A percentile compares a stretch with the other conserved stretches of the same genome.
Conservation (phyloP, 2,329 filamentous ascomycete genomes). For the Colletotrichum australisinense region DNA sequence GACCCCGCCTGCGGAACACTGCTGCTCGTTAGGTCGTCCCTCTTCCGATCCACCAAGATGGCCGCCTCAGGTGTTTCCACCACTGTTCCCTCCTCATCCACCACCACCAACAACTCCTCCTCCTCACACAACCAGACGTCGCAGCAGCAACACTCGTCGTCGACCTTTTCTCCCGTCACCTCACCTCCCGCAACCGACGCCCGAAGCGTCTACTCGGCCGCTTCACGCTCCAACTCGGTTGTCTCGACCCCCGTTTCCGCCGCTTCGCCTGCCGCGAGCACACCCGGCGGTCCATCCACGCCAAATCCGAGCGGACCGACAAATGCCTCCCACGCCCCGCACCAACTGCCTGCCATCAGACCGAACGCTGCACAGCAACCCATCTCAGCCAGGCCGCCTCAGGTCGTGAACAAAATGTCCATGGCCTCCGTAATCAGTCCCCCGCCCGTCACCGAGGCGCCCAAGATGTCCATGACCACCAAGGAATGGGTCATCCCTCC, state of each 20-base stretch:
- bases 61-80: constrained; percentile 31
- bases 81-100: constrained; percentile 20
- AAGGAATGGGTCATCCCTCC: constrained; percentile 90
- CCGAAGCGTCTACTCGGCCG: constrained; percentile 15
- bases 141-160: constrained; percentile 12
- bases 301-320: constrained; percentile 25
- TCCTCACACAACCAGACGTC: not conserved
- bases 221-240: constrained; percentile 28
- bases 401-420: constrained; percentile 54
- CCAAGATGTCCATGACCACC: constrained; percentile 74
- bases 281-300: constrained; percentile 22
- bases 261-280: constrained; percentile 24
- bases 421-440: constrained; percentile 61
- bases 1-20: constrained; percentile 29
- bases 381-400: constrained; percentile 41
- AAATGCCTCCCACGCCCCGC: constrained; percentile 34
- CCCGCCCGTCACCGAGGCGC: constrained; percentile 50
- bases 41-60: constrained; percentile 34
- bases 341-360: constrained; percentile 34
- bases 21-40: constrained; percentile 23
- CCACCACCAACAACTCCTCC: constrained; percentile 16
- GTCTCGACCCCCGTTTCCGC: constrained; percentile 30
- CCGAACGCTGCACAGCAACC: constrained; percentile 41
- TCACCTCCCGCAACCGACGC: constrained; percentile 25
- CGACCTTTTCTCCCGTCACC: constrained; percentile 21